A percentile compares a stretch with the other conserved stretches of the same genome.
Evolutionary conservation across 2,329 filamentous ascomycete genomes (phyloP).

Genomic region (Sporothrix luriei): DNA sequence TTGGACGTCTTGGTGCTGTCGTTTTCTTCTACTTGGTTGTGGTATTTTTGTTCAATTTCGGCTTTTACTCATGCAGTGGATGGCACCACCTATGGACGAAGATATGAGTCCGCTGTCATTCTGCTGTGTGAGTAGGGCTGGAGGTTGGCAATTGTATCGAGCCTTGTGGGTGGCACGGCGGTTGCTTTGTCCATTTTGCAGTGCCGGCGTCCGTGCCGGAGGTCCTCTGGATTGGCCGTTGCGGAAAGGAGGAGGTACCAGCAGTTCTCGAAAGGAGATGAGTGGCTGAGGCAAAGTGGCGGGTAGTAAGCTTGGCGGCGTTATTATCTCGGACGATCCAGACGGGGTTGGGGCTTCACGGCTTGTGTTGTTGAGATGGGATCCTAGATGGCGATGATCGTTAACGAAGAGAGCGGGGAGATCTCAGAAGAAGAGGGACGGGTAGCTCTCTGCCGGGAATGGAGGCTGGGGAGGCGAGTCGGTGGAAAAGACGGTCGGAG

Average conservation of each 20-base stretch:
- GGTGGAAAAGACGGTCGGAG: slow-evolving; percentile 5
- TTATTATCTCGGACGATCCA: slow-evolving; percentile 32
- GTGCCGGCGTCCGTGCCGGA: slow-evolving; percentile 28
- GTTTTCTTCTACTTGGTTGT: neutral
- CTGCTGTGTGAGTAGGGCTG: slow-evolving; percentile 5
- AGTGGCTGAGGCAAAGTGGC: neutral
- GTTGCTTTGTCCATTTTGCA: slow-evolving; percentile 21
- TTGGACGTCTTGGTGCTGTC: slow-evolving; percentile 34
- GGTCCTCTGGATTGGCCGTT: slow-evolving; percentile 28
- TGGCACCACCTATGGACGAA: slow-evolving; percentile 64
- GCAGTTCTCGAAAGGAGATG: neutral
- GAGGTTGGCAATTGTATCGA: slow-evolving; percentile 34
- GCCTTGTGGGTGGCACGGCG: slow-evolving; percentile 32
- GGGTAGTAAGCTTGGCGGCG: slow-evolving; percentile 23
- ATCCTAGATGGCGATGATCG: slow-evolving; percentile 1
- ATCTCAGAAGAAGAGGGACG: slow-evolving; percentile 5
- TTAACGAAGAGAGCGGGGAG: slow-evolving; percentile 33
- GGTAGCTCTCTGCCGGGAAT: neutral
- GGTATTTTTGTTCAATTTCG: slow-evolving; percentile 41
- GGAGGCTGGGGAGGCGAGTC: slow-evolving; percentile 18
- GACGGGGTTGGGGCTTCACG: neutral
- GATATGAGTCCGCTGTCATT: slow-evolving; percentile 78
- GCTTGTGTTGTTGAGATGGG: slow-evolving; percentile 25
- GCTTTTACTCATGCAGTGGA: slow-evolving; percentile 33
- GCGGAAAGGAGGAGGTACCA: neutral